Base-by-base conservation (phyloP, 495 filamentous ascomycete species). In the Tuber melanosporum region DNA sequence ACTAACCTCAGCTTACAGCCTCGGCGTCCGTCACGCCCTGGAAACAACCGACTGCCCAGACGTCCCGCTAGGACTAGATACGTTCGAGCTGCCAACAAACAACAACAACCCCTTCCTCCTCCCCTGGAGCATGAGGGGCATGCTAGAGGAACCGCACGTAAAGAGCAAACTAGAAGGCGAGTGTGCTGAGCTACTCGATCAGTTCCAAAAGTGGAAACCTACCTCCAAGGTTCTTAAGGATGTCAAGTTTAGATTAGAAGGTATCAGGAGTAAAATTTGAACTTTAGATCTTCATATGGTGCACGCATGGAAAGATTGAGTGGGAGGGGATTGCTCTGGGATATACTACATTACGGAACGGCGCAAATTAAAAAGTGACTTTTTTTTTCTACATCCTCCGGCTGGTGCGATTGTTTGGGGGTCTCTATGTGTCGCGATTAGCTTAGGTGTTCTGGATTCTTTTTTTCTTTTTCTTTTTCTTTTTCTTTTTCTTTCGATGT, bases 201-300 rank as follows among this genome's bases (percentile, higher is more conserved):
- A 97, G 81, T 99, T 98, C 84, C 94, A 99, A 83, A 90, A 93
- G 70, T 99, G 95, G 95, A 93, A 92, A 83, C 95, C 95, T 12
- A 87, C 87, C 0, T 95, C 88, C 15, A 99, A 98, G 86, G 91
- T 91, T 46, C 85, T 99, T 74, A 97, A 93, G 84, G 95, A 99
- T 86, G 95, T 99, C 47, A 97, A 95, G 83, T 99, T 96, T 84
- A 88, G 95, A 79, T 86, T 99, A 62, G 95, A 99, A 87, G 94
- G 92, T 12, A 94, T 99, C 22, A 76, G 81, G 57, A 83, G 81
- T 72, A 83, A 82, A 57, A 62, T 83, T 39, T 83, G 62, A 79
- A 15, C 57, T 66, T 66, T 66, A 36, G 57, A 66, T 66, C 32
- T 66, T 66, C 14, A 32, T 36, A 26, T 36, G 57, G 57, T 19